These are phyloP conservation scores for Pugionium dolabratum DNA, from an alignment of 345 rosid genomes.

Conservation along the genomic window DNA sequence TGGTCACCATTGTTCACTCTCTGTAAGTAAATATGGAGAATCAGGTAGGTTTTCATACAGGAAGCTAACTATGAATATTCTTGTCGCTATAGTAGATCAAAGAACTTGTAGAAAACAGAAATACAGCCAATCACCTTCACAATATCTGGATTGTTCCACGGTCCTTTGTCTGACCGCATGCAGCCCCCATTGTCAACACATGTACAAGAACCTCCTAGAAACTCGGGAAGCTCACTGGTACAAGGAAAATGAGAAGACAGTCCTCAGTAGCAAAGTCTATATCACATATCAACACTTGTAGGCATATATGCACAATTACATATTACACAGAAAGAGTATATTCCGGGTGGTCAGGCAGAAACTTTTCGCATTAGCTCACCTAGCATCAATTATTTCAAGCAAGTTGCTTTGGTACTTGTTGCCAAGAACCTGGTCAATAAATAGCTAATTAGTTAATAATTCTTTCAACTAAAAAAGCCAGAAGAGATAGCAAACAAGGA, in stretches of 20 bases:
- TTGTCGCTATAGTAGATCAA: neutral
- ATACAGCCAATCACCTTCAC: conserved; percentile 53
- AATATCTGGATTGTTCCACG: conserved; percentile 78
- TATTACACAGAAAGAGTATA: no score
- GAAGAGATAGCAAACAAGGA: neutral
- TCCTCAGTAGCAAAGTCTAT: neutral
- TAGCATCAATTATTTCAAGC: conserved; percentile 87
- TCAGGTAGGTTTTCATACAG: conserved; percentile 2
- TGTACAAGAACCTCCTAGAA: conserved; percentile 89
- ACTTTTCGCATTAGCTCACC: conserved; percentile 34
- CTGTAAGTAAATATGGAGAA: conserved; percentile 44
- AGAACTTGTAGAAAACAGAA: neutral
- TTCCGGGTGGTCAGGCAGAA: no score
- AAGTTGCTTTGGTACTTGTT: conserved; percentile 91
- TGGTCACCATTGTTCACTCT: conserved; percentile 73
- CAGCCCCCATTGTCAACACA: conserved; percentile 90
- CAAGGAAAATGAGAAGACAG: conserved; percentile 15
- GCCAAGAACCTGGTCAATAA: conserved; percentile 74
- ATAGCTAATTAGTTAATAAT: conserved; percentile 13
- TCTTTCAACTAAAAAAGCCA: no score
- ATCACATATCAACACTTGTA: neutral
- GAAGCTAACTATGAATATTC: conserved; percentile 1
- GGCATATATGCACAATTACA: neutral
- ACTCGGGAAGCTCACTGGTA: conserved; percentile 81
- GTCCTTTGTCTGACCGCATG: conserved; percentile 92